Evolutionary conservation across 225 moss, liverwort and hornwort species (phyloP).

Genomic region (Ulota crispa): DNA sequence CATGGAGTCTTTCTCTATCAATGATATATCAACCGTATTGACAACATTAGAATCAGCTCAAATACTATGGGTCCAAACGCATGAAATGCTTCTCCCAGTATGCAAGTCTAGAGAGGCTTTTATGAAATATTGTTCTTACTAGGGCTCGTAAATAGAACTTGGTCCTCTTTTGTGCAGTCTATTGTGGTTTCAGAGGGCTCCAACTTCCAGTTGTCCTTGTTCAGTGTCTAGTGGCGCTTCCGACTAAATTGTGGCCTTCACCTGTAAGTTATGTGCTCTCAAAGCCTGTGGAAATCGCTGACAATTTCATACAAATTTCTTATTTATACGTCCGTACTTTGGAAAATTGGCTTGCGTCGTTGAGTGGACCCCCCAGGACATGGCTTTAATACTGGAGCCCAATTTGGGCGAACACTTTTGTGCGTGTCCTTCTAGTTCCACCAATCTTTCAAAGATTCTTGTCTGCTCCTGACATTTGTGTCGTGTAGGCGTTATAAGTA

Average conservation of each 20-base stretch:
- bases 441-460: too few species aligned
- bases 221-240: constrained; percentile 12
- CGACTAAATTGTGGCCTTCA: neutral
- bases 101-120: constrained; percentile 11
- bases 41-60: constrained; percentile 16
- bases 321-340: neutral
- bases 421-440: too few species aligned
- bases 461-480: too few species aligned
- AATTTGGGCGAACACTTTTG: too few species aligned
- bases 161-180: constrained; percentile 22
- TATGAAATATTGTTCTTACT: neutral
- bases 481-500: too few species aligned
- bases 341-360: neutral
- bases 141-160: constrained; percentile 3
- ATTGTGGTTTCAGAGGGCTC: constrained; percentile 19
- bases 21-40: constrained; percentile 1
- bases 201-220: neutral
- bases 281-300: neutral
- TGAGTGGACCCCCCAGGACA: neutral
- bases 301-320: neutral
- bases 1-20: constrained; percentile 1
- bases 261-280: neutral
- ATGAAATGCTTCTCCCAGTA: constrained; percentile 14
- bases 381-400: neutral
- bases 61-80: neutral